These are phyloP conservation scores for Chaetomium sp. DNA, from an alignment of 2,329 filamentous ascomycete species.

Conservation along the genomic window DNA sequence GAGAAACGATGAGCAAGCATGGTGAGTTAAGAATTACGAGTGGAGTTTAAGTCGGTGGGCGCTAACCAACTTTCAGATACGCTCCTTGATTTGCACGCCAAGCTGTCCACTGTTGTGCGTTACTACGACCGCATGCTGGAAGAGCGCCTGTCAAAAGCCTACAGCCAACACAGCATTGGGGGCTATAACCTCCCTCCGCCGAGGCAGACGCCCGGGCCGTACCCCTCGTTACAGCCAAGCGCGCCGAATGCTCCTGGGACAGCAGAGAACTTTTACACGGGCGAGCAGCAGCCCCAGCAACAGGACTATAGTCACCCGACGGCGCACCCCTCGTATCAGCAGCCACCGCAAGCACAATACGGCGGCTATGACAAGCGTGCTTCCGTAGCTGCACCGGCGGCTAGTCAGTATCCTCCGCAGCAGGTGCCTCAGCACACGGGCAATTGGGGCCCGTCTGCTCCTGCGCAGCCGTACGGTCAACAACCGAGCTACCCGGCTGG, in stretches of 20 bases:
- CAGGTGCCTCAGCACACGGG: constrained; percentile 41
- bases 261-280: constrained; percentile 78
- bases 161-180: constrained; percentile 69
- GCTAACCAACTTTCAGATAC: constrained; percentile 57
- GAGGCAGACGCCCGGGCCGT: constrained; percentile 53
- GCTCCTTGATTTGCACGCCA: constrained; percentile 86
- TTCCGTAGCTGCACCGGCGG: constrained; percentile 35
- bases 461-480: constrained; percentile 35
- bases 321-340: constrained; percentile 47
- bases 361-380: constrained; percentile 37
- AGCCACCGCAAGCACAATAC: constrained; percentile 41
- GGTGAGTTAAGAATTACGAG: constrained; percentile 46
- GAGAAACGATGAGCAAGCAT: constrained; percentile 99
- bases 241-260: constrained; percentile 42
- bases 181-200: constrained; percentile 53
- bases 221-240: constrained; percentile 61
- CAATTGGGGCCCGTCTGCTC: constrained; percentile 43
- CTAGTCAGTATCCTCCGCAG: constrained; percentile 39
- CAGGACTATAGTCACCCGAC: constrained; percentile 41
- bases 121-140: constrained; percentile 99
- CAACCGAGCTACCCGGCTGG: constrained; percentile 26
- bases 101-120: constrained; percentile 89
- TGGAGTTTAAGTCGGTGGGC: background rate
- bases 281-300: constrained; percentile 41
- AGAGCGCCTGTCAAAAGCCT: constrained; percentile 86